These are phyloP conservation scores for Eutrema yunnanense DNA, from an alignment of 345 rosid species.

Conservation along the genomic window DNA sequence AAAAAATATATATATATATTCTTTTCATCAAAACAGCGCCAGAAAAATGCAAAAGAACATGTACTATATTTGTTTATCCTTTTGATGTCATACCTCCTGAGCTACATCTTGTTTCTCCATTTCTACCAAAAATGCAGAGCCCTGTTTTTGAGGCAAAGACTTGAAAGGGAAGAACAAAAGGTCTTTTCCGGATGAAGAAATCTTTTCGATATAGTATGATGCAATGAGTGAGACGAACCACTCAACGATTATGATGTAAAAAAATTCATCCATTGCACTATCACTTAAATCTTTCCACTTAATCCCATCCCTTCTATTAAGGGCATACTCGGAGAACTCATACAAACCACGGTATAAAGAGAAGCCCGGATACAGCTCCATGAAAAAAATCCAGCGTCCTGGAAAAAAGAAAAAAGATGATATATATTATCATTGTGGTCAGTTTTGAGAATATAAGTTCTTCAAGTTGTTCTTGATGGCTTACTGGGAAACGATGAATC, in stretches of 20 bases:
- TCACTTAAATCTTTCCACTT: slow-evolving; percentile 60
- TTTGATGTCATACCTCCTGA: slow-evolving; percentile 58
- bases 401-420: neutral
- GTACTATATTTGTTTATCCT: neutral
- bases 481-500: slow-evolving; percentile 78
- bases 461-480: slow-evolving; percentile 22
- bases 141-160: slow-evolving; percentile 47
- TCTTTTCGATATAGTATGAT: slow-evolving; percentile 67
- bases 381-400: slow-evolving; percentile 63
- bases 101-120: slow-evolving; percentile 85
- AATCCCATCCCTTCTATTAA: slow-evolving; percentile 67
- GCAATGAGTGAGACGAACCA: slow-evolving; percentile 59
- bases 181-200: slow-evolving; percentile 50
- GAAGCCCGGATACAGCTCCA: slow-evolving; percentile 94
- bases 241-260: slow-evolving; percentile 59
- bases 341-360: slow-evolving; percentile 83
- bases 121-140: slow-evolving; percentile 53
- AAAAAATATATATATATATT: neutral
- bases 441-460: neutral
- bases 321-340: slow-evolving; percentile 59
- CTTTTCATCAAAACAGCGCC: neutral
- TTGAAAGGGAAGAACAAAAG: slow-evolving; percentile 48
- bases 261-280: slow-evolving; percentile 67
- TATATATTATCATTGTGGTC: neutral
- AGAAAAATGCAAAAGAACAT: neutral